Evolutionary conservation across 768 basidiomycete genomes (phyloP).

Genomic region (Candolleomyces efflorescens): DNA sequence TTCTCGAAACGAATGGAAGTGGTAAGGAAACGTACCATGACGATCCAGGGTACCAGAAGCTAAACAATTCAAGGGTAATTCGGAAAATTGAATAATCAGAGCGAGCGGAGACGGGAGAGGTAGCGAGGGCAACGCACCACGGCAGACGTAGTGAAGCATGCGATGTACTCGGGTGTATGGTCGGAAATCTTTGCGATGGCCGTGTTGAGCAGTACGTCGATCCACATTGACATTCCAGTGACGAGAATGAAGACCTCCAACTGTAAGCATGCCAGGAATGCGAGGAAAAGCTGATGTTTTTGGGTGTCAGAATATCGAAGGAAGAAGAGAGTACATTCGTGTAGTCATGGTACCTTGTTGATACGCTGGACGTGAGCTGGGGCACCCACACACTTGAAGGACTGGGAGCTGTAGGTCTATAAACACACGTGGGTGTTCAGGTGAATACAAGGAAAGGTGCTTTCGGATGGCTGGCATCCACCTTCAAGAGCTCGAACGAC

Average conservation of each 20-base stretch:
- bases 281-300: constrained; percentile 45
- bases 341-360: constrained; percentile 27
- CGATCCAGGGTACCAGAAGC: constrained; percentile 50
- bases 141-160: constrained; percentile 38
- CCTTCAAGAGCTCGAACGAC: constrained; percentile 43
- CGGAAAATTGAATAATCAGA: background rate
- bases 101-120: background rate
- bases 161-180: constrained; percentile 40
- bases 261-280: constrained; percentile 50
- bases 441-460: background rate
- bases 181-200: constrained; percentile 37
- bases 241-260: constrained; percentile 49
- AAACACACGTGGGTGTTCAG: background rate
- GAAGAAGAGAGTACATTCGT: no score
- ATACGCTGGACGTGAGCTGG: constrained; percentile 45
- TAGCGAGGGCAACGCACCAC: constrained; percentile 29
- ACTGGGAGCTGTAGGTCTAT: constrained; percentile 41
- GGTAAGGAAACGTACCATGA: constrained; percentile 31
- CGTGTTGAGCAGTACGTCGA: constrained; percentile 48
- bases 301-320: background rate
- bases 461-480: constrained; percentile 11
- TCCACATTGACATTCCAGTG: constrained; percentile 50
- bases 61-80: constrained; percentile 11
- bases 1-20: background rate
- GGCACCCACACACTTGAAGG: constrained; percentile 51